Base-by-base conservation (phyloP, 495 filamentous ascomycete species). In the Neurospora sp. region DNA sequence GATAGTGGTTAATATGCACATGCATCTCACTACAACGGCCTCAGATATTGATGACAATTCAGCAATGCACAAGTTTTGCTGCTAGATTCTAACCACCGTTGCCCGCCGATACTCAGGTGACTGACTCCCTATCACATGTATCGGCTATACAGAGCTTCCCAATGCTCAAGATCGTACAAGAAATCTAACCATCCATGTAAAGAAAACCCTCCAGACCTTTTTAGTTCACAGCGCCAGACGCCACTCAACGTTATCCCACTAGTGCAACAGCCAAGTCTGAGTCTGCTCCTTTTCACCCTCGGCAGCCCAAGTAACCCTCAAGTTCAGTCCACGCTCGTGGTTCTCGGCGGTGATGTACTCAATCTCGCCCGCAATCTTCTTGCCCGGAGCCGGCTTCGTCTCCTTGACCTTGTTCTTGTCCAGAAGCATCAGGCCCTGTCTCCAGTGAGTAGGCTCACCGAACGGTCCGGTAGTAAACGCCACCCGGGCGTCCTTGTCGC, bases 391-490 rank as follows among this genome's bases (percentile, higher is more conserved):
- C 59, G 76, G 76, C 27, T 78, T 82, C 31, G 76, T 75, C 59
- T 74, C 75, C 9, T 73, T 74, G 8, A 75, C 77, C 69, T 72
- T 73, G 70, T 79, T 83, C 40, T 82, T 82, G 70, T 84, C 78
- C 14, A 79, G 77, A 31, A 85, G 74, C 68, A 86, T 76, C 37
- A 95, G 87, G 7, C 92, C 93, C 81, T 96, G 93, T 82, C 91
- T 92, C 93, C 93, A 96, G 83, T 96, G 93, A 35, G 93, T 96
- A 74, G 89, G 91, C 78, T 89, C 90, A 70, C 88, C 88, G 69
- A 90, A 89, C 41, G 93, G 93, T 5, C 93, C 93, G 39, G 93
- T 96, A 61, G 92, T 93, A 78, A 96, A 96, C 20, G 85, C 84
- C 27, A 88, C 82, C 27, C 86, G 83, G 53, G 53, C 53, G 27